These are phyloP conservation scores for Prunus yedoensis DNA, from an alignment of 331 rosid species.

Conservation along the genomic window DNA sequence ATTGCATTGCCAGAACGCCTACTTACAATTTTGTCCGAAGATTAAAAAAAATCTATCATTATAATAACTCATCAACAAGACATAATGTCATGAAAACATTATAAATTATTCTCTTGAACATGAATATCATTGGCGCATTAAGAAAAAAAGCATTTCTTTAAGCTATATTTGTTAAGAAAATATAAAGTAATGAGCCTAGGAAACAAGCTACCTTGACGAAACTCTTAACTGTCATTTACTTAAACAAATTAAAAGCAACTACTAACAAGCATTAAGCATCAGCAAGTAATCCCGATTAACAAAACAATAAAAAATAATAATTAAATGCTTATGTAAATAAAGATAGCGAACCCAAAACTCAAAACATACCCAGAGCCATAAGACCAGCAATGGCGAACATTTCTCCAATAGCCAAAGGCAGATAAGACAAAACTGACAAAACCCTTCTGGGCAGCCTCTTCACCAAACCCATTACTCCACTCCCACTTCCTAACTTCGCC, in stretches of 20 bases:
- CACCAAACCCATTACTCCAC: constrained; percentile 31
- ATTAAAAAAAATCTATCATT: not conserved
- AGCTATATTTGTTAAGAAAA: no score
- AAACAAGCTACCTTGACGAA: not conserved
- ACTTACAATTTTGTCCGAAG: constrained; percentile 7
- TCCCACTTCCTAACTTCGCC: constrained; percentile 33
- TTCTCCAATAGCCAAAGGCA: constrained; percentile 95
- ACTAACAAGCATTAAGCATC: not conserved
- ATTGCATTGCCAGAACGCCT: constrained; percentile 21
- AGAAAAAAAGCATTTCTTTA: no score
- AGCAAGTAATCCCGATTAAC: not conserved
- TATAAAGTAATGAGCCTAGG: not conserved
- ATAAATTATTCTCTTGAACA: no score
- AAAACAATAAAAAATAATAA: not conserved
- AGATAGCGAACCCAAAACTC: not conserved
- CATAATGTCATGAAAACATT: no score
- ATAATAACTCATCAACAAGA: no score
- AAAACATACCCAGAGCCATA: constrained; percentile 74
- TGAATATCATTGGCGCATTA: no score
- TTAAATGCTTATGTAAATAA: not conserved
- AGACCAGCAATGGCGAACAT: constrained; percentile 77
- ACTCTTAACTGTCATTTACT: no score
- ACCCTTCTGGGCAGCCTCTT: constrained; percentile 55
- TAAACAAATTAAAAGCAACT: not conserved
- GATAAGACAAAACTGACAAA: constrained; percentile 68